Evolutionary conservation across 257 asterid species (phyloP), one percentile per base, ranked within the genome.

Genomic region (Fraxinus pennsylvanica): DNA sequence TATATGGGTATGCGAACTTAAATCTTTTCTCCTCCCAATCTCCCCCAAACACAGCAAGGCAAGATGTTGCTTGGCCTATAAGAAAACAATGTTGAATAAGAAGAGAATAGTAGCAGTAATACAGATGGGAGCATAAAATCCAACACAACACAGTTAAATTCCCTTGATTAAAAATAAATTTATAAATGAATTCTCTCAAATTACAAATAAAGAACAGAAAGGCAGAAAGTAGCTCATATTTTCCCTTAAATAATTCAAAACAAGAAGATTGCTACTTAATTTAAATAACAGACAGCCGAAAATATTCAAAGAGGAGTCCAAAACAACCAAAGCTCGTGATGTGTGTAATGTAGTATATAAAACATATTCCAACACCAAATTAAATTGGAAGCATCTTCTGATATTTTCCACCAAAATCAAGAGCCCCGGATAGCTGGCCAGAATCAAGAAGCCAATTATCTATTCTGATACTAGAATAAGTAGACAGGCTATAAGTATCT

Each of bases 11-110:
- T 96, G 98, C 22, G 91, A 84, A 81, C 99, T 96, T 68, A 96
- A 81, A 86, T 96, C 99, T 85, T 90, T 96, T 87, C 99, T 92
- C 87, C 99, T 89, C 82, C 99, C 99, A 77, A 96, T 88, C 91
- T 93, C 99, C 73, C 99, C 99, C 90, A 96, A 82, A 87, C 98
- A 96, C 50, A 96, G 92, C 85, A 96, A 86, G 77, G 98, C 86
- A 54, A 96, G 97, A 84, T 93, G 99, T 72, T 96, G 97, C 79
- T 92, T 93, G 80, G 96, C 96, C 99, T 96, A 76, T 33, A 77
- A 83, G 78, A 76, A 73, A 81, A 38, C 76, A 77, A 38, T n/a
- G 66, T 65, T 32, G 78, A 70, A 52, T 41, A 59, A 68, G 27
- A 73, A 59, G 39, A 43, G 50, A 43, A 43, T 43, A 43, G 47